Evolutionary conservation across 306 rosid species (phyloP).

Genomic region (Nissolia schottii): DNA sequence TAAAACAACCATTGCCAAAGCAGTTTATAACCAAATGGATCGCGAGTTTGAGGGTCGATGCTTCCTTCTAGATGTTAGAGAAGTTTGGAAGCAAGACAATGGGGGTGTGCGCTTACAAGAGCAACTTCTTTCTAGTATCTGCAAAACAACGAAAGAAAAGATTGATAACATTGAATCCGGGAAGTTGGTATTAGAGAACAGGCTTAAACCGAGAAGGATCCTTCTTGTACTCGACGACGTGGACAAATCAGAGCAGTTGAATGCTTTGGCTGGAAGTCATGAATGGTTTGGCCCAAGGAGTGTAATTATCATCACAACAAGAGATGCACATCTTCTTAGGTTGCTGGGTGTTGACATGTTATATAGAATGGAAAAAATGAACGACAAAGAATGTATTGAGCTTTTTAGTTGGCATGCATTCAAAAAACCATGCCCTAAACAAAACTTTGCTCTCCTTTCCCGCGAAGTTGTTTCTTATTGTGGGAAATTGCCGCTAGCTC

Average conservation of each 20-base stretch:
- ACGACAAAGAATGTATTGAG: not conserved
- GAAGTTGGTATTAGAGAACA: not conserved
- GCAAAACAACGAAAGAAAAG: not conserved
- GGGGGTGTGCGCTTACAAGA: not conserved
- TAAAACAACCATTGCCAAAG: not conserved
- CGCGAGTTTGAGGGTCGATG: not conserved
- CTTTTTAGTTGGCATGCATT: conserved; percentile 26
- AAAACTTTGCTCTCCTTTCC: not conserved
- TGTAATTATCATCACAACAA: not conserved
- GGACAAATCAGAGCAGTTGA: not conserved
- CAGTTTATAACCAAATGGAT: not conserved
- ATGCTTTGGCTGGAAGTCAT: not conserved
- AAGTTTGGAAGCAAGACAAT: not conserved
- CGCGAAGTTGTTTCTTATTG: not conserved
- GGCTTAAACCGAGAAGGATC: not conserved
- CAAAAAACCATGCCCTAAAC: not conserved
- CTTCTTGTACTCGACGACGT: not conserved
- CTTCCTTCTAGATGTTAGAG: not conserved
- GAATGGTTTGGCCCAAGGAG: not conserved
- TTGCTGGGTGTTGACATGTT: not conserved
- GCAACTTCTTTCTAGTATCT: not conserved
- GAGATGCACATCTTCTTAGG: not conserved
- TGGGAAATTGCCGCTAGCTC: conserved; percentile 9
- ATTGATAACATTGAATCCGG: not conserved
- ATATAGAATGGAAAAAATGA: not conserved